Percentiles rank a stretch among this genome's conserved stretches.
phyloP scores from a whole-genome alignment of 331 rosid genomes.

The Ulmus americana region DNA sequence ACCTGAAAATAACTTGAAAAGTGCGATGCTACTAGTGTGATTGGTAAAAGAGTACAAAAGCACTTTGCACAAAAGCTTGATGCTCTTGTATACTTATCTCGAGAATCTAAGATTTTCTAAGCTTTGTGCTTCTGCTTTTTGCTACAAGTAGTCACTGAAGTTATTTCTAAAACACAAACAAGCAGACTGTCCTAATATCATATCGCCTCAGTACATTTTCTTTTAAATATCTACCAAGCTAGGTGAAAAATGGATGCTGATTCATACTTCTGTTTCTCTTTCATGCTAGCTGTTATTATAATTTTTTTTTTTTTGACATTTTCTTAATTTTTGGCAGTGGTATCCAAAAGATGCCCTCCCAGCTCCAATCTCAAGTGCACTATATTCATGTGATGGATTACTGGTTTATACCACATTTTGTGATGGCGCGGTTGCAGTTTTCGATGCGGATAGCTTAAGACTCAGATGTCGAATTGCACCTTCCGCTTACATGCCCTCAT shows the following conservation, averaged over 20 bases:
- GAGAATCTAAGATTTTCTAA: too few relatives aligned
- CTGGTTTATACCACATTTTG: constrained; percentile 33
- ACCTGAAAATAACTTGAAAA: too few relatives aligned
- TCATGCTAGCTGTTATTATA: neutral
- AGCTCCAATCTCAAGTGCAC: constrained; percentile 40
- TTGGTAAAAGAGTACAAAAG: too few relatives aligned
- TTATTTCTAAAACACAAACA: too few relatives aligned
- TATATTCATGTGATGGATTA: constrained; percentile 41
- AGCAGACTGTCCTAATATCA: too few relatives aligned
- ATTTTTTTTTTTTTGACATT: neutral
- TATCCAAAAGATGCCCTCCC: constrained; percentile 31
- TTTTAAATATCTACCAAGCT: too few relatives aligned
- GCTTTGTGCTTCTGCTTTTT: too few relatives aligned
- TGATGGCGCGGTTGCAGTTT: constrained; percentile 39
- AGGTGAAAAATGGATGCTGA: neutral
- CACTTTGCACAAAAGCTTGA: too few relatives aligned
- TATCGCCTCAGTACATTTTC: too few relatives aligned
- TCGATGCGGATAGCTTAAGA: constrained; percentile 37
- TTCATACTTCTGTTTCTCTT: neutral
- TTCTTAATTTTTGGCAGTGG: constrained; percentile 26
- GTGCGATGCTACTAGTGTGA: too few relatives aligned
- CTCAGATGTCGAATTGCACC: constrained; percentile 41
- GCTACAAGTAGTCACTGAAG: too few relatives aligned
- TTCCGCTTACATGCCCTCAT: constrained; percentile 34
- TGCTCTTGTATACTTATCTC: too few relatives aligned